Evolutionary conservation across 2,329 filamentous ascomycete species (phyloP), one percentile per base, ranked within the genome.

Genomic region (Pseudogymnoascus verrucosus): DNA sequence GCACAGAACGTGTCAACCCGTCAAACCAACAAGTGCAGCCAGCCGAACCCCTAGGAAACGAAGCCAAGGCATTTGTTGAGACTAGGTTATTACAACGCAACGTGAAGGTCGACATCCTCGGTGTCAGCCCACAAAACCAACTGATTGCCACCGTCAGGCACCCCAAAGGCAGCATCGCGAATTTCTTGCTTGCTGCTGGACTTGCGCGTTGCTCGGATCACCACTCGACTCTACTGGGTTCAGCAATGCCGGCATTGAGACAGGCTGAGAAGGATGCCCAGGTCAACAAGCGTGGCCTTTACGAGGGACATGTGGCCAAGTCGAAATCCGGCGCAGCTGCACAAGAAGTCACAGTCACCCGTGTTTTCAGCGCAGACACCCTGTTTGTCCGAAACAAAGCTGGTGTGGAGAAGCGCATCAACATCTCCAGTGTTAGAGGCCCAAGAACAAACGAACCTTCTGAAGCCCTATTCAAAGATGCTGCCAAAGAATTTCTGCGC

Each of bases 401-500:
- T 54, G 93, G 93, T 6, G 81, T 79, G 4, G 95, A 99, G 79
- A 96, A 92, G 82, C 88, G 92, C 71, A 87, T 98, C 75, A 96
- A 88, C 75, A 81, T 99, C 65, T 96, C 91, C 80, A 98, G 93
- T 74, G 85, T 98, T 65, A 88, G 95, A 66, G 93, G 95, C 64
- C 95, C 95, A n/a, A 93, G 96, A 73, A 84, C 89, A 2, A 89
- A 87, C 59, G 93, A 98, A 74, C 84, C 90, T 19, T 89, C 91
- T 64, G 93, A 98, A 76, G 84, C 90, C 42, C 91, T 92, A 0
- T 99, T 93, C 80, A 84, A 87, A 69, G 89, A 95, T 11, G 93
- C 97, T 73, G 93, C 95, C 34, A 99, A 99, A 80, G 95, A 99
- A 74, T 98, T 93, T 74, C 76, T 98, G 67, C 88, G 95, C 63